Evolutionary conservation across 2,329 filamentous ascomycete species (phyloP).

Genomic region (Tricladium varicosporioides): DNA sequence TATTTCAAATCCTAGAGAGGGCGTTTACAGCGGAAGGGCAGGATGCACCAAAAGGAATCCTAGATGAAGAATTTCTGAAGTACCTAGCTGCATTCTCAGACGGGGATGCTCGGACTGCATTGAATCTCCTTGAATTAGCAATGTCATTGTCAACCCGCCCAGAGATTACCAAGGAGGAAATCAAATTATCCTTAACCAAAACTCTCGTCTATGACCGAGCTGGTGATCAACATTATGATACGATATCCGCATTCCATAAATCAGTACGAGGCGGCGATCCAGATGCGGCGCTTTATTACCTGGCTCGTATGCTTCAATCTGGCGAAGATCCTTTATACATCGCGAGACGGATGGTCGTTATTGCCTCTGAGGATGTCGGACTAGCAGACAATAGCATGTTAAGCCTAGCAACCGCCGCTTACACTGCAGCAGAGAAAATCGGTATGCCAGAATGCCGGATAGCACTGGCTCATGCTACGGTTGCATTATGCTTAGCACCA

Average conservation of each 20-base stretch:
- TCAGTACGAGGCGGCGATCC: conserved; percentile 84
- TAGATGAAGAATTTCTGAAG: conserved; percentile 72
- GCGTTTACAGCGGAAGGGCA: conserved; percentile 63
- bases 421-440: conserved; percentile 86
- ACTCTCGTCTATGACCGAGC: conserved; percentile 93
- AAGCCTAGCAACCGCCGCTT: conserved; percentile 78
- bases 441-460: conserved; percentile 95
- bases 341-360: conserved; percentile 88
- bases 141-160: conserved; percentile 69
- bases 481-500: conserved; percentile 74
- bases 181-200: conserved; percentile 83
- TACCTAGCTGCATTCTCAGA: conserved; percentile 88
- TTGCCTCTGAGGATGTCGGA: conserved; percentile 91
- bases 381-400: conserved; percentile 84
- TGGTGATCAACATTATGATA: conserved; percentile 96
- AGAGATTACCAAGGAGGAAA: conserved; percentile 67
- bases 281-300: conserved; percentile 89
- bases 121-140: conserved; percentile 89
- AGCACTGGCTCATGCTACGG: conserved; percentile 81
- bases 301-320: conserved; percentile 91
- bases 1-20: conserved; percentile 72
- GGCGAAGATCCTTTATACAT: conserved; percentile 93
- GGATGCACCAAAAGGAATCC: conserved; percentile 48
- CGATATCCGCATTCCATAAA: conserved; percentile 96
- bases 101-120: conserved; percentile 86